Percentiles rank a stretch among this genome's conserved stretches.
These are phyloP conservation scores for Laetiporus sulphureus DNA, from an alignment of 1,284 basidiomycete species.

Conservation along the genomic window DNA sequence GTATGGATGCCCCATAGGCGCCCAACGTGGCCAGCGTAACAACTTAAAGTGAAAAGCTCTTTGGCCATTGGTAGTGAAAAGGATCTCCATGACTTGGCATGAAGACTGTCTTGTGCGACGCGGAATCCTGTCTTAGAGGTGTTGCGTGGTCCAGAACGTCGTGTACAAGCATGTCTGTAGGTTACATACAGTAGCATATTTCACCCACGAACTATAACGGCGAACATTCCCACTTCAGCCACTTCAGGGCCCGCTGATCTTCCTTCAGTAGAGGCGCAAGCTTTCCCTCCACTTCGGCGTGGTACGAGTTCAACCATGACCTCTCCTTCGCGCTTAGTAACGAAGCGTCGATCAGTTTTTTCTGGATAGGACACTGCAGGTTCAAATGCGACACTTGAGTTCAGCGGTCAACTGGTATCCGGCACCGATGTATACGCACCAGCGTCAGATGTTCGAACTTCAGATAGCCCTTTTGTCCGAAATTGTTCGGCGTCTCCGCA, in stretches of 20 bases:
- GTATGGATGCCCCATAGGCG: too few species aligned
- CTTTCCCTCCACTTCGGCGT: slow-evolving; percentile 73
- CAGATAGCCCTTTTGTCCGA: slow-evolving; percentile 79
- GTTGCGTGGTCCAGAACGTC: too few species aligned
- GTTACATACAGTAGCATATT: too few species aligned
- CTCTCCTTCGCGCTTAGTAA: slow-evolving; percentile 67
- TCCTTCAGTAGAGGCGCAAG: slow-evolving; percentile 67
- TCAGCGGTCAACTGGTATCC: neutral
- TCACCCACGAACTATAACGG: slow-evolving; percentile 38
- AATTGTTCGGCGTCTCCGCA: slow-evolving; percentile 74
- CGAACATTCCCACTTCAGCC: slow-evolving; percentile 73
- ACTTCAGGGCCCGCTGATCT: slow-evolving; percentile 69
- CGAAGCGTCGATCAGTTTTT: slow-evolving; percentile 65
- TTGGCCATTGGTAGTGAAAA: too few species aligned
- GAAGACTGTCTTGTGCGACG: too few species aligned
- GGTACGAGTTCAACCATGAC: slow-evolving; percentile 84
- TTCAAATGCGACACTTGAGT: too few species aligned
- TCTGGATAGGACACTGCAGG: slow-evolving; percentile 80
- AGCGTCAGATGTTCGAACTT: slow-evolving; percentile 84
- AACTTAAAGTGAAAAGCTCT: too few species aligned
- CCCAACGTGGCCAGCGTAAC: too few species aligned
- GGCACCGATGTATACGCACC: slow-evolving; percentile 30
- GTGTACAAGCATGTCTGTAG: too few species aligned
- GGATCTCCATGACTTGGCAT: too few species aligned
- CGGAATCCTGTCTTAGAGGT: too few species aligned